Percentiles rank a stretch among this genome's conserved stretches.
Conservation (phyloP, 2,329 filamentous ascomycete genomes). For the Leptosphaerulina australis region DNA sequence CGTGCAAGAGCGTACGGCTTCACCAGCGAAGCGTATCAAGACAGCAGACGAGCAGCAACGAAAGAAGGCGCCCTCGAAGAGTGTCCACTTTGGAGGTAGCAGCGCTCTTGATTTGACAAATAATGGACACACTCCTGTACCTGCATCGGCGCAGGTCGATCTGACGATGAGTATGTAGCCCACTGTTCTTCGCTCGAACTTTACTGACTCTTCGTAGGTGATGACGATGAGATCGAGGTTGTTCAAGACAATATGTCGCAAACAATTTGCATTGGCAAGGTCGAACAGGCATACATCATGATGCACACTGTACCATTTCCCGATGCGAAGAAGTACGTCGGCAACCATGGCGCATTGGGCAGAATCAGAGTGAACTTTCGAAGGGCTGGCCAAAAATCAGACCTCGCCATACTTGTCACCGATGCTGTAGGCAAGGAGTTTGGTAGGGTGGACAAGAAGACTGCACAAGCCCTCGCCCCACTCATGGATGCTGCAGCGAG, state of each 20-base stretch:
- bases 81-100: conserved; percentile 23
- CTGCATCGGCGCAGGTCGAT: conserved; percentile 27
- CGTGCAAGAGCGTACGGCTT: conserved; percentile 68
- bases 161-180: conserved; percentile 43
- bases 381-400: conserved; percentile 59
- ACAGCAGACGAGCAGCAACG: conserved; percentile 33
- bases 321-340: conserved; percentile 65
- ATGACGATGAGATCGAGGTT: conserved; percentile 66
- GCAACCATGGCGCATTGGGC: conserved; percentile 66
- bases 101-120: conserved; percentile 53
- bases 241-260: conserved; percentile 67
- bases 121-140: conserved; percentile 8
- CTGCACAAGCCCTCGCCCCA: conserved; percentile 70
- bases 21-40: conserved; percentile 53
- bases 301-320: conserved; percentile 71
- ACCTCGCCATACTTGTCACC: conserved; percentile 74
- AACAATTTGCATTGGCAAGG: conserved; percentile 80
- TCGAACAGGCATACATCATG: conserved; percentile 70
- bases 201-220: conserved; percentile 49
- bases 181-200: background rate
- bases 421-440: conserved; percentile 76
- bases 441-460: conserved; percentile 73
- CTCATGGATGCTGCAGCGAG: conserved; percentile 69
- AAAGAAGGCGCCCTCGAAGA: conserved; percentile 26
- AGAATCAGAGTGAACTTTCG: conserved; percentile 74